These are phyloP conservation scores for Thielaviopsis euricoi DNA, from an alignment of 2,329 filamentous ascomycete species.

Conservation along the genomic window DNA sequence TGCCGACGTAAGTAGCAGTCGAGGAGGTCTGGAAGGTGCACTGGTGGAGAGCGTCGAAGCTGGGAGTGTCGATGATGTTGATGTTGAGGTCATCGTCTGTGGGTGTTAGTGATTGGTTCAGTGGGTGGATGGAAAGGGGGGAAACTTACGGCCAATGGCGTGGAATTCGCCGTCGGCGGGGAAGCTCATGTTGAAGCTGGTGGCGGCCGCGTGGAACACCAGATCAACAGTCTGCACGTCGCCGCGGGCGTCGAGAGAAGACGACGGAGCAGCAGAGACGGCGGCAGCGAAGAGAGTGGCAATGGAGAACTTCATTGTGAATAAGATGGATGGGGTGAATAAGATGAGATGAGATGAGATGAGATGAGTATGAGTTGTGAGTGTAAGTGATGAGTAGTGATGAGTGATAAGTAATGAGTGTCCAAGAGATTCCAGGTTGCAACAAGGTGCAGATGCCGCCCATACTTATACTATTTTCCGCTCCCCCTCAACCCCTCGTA, in stretches of 20 bases:
- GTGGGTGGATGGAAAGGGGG: background rate
- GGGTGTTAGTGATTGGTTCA: conserved; percentile 3
- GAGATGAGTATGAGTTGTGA: too few relatives aligned
- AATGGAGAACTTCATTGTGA: conserved; percentile 11
- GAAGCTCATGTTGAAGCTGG: conserved; percentile 25
- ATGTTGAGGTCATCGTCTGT: conserved; percentile 24
- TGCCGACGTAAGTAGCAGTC: conserved; percentile 15
- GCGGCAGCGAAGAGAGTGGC: conserved; percentile 5
- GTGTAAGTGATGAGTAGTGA: background rate
- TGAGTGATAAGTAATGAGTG: background rate
- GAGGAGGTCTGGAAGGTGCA: conserved; percentile 28
- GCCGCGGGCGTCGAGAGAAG: conserved; percentile 4
- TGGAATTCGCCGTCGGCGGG: conserved; percentile 23
- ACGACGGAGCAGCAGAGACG: conserved; percentile 6
- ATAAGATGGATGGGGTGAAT: background rate
- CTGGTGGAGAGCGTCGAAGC: conserved; percentile 25
- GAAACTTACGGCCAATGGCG: conserved; percentile 22
- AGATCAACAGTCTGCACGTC: conserved; percentile 25
- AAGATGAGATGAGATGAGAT: too few relatives aligned
- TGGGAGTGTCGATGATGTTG: conserved; percentile 24
- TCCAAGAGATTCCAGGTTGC: background rate
- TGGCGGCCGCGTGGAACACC: conserved; percentile 26
- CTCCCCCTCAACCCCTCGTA: too few relatives aligned
- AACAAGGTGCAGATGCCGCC: background rate
- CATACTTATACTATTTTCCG: too few relatives aligned